Conservation (phyloP, 176 grass and related monocot species). For the Phyllostachys edulis region DNA sequence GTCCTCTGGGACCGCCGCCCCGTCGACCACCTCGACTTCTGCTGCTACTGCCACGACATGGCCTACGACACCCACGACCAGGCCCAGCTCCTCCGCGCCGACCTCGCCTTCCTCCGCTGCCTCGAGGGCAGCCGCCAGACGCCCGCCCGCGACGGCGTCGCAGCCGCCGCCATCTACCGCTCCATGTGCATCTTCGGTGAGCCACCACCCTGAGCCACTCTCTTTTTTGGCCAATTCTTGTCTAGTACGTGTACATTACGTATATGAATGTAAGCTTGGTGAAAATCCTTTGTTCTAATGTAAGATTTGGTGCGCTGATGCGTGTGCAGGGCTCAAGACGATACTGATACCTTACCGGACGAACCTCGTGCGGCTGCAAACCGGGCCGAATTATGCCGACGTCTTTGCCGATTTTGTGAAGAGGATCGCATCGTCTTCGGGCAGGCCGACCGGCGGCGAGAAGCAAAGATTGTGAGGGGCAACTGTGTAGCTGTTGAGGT, state of each 20-base stretch:
- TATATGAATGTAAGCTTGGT: neutral
- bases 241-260: neutral
- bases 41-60: conserved; percentile 99
- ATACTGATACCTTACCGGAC: conserved; percentile 91
- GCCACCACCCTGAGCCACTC: neutral
- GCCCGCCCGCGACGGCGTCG: conserved; percentile 56
- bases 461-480: conserved; percentile 56
- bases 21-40: conserved; percentile 91
- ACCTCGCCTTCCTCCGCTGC: conserved; percentile 88
- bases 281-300: neutral
- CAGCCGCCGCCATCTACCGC: conserved; percentile 64
- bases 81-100: conserved; percentile 79
- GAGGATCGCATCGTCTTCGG: conserved; percentile 57
- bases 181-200: conserved; percentile 90
- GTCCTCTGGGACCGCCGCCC: conserved; percentile 90
- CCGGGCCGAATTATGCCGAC: conserved; percentile 51
- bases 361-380: conserved; percentile 75
- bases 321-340: conserved; percentile 71
- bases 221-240: neutral
- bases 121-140: conserved; percentile 66
- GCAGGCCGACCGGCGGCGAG: conserved; percentile 36
- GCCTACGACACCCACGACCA: conserved; percentile 96
- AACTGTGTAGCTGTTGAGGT: neutral
- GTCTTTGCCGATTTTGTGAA: conserved; percentile 59
- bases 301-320: neutral